Conservation (phyloP, 164 flowering plant species). For the Macadamia tetraphylla region DNA sequence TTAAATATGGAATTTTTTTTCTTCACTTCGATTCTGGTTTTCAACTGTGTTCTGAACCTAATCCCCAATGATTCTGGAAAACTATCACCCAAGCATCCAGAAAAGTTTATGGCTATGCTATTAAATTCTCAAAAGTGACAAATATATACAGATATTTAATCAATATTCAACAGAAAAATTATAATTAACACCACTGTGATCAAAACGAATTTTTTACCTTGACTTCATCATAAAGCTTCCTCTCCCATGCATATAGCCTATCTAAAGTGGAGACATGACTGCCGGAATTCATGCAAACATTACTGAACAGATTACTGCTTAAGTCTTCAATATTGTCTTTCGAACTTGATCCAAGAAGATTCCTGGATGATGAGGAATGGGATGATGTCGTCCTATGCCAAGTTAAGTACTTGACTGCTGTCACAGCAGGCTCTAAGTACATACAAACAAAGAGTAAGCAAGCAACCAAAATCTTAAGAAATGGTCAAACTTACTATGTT, state of each 20-base stretch:
- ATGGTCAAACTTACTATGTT: neutral
- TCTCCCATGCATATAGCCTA: slow-evolving; percentile 94
- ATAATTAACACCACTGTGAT: neutral
- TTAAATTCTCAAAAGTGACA: neutral
- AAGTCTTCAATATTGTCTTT: slow-evolving; percentile 49
- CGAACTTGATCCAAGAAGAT: slow-evolving; percentile 44
- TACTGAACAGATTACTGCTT: slow-evolving; percentile 40
- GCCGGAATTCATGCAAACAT: slow-evolving; percentile 77
- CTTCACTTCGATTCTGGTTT: no score
- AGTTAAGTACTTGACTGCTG: slow-evolving; percentile 61
- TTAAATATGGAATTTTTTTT: no score
- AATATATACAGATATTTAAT: neutral
- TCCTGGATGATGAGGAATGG: slow-evolving; percentile 76
- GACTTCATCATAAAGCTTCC: slow-evolving; percentile 95
- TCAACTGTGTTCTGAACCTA: no score
- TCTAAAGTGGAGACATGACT: slow-evolving; percentile 96
- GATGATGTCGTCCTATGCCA: slow-evolving; percentile 91
- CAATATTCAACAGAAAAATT: neutral
- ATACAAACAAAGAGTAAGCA: slow-evolving; percentile 11
- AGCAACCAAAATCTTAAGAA: neutral
- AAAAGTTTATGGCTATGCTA: no score
- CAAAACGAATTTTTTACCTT: slow-evolving; percentile 47
- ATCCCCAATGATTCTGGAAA: no score
- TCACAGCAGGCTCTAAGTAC: slow-evolving; percentile 53
- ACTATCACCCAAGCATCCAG: no score